Base-by-base conservation (phyloP, 2,329 filamentous ascomycete species). In the Aphanocladium album region DNA sequence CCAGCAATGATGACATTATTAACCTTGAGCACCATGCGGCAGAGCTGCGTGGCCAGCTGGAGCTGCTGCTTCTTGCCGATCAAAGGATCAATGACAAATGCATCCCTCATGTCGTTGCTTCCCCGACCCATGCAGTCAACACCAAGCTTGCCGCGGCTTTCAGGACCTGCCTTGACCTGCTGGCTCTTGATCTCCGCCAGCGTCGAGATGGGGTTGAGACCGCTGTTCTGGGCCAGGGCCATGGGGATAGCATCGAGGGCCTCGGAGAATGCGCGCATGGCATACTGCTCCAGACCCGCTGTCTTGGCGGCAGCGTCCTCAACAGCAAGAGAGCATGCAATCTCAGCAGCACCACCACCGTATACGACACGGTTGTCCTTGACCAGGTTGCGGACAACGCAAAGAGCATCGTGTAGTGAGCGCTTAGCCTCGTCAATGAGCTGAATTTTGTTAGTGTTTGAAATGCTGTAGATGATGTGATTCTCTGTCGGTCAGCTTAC, bases 401-500 rank as follows among this genome's bases (percentile, higher is more conserved):
- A 99, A 55, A 99, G 87, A 62, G 95, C 95, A 76, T 99, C 95
- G 74, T 99, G 96, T 62, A 99, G 83, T 53, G 95, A 98, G 69
- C 96, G 88, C 81, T 97, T 97, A 59, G 96, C 96, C 78, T 99
- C 96, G 72, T 99, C 96, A 74, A 99, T 98, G 75, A 99, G 96
- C 90, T 96, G 2, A 12, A 27, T n/a, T 16, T 27, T 1, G 62
- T 73, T 62, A 72, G 67, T 55, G 30, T 56, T 35, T 21, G n/a
- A 7, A 5, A 50, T 43, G 16, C 19, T 25, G 16, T 19, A 23
- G 21, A 35, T 11, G 6, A 2, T 46, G 37, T 30, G n/a, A 27
- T 11, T 9, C 0, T 49, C 11, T 25, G 6, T 50, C 7, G 14
- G 9, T 45, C 8, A 49, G 76, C 83, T 72, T 77, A 93, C 91